Evolutionary conservation across 2,329 filamentous ascomycete species (phyloP), one percentile per base, ranked within the genome.

Genomic region (Aureobasidium subglaciale): DNA sequence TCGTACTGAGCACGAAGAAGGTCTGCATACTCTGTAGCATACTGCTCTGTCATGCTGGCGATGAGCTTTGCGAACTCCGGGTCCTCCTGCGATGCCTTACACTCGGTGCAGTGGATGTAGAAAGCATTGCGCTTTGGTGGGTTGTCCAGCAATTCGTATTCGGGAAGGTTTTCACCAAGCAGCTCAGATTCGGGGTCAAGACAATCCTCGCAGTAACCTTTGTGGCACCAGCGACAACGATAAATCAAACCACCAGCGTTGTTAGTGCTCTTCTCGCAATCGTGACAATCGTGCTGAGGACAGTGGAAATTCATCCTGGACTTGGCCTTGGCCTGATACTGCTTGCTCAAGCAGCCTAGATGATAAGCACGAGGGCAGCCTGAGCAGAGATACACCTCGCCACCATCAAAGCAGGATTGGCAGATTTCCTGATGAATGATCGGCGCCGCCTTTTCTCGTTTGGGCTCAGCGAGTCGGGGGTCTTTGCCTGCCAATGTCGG

Each of bases 191-290:
- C 68, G 4, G 77, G 71, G 45, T 82, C 74, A 0, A 84, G 63
- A 61, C 81, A 84, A 41, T 82, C 77, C 55, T 84, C 81, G 61
- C 81, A 85, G 61, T 73, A 83, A 0, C 75, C 79, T 2, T 68
- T 67, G 25, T 77, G 73, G 59, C 81, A 85, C 71, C 73, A 80
- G 8, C 78, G 71, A 62, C 81, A 84, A 20, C 77, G 72, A 63
- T 75, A 77, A 24, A 78, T 70, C 56, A 79, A 65, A 11, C 75
- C 76, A 1, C 75, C 76, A 2, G 73, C 75, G 30, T 77, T 73
- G 0, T 65, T 65, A 0, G 79, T 79, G 56, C 76, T 78, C 61
- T 78, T 78, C 2, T 68, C 67, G 58, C 81, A 84, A 37, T 78
- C 74, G 2, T 61, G 65, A 59, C 81, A 84, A 40, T 73, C 66